A percentile compares a stretch with the other conserved stretches of the same genome.
These are phyloP conservation scores for Volutella citrinella DNA, from an alignment of 2,329 filamentous ascomycete genomes.

Conservation along the genomic window DNA sequence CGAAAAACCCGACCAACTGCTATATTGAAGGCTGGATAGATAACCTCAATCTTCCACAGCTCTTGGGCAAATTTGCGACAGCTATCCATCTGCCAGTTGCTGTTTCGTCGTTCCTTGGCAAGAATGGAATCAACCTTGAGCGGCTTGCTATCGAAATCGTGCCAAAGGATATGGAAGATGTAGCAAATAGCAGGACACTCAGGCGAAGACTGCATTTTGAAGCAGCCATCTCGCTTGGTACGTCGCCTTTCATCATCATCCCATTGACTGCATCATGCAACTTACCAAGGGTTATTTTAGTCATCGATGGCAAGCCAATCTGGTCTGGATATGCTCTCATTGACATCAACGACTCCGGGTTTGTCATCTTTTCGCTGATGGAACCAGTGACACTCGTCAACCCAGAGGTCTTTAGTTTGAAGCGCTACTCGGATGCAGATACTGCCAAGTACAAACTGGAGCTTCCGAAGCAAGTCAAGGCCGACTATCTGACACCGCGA, in stretches of 20 bases:
- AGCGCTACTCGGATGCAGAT: too few species aligned
- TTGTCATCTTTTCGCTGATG: slow-evolving; percentile 1
- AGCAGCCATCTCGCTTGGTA: neutral
- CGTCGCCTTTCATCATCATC: neutral
- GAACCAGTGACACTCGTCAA: too few species aligned
- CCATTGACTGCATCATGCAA: neutral
- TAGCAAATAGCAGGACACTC: neutral
- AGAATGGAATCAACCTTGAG: neutral
- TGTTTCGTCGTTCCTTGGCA: neutral
- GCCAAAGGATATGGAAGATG: neutral
- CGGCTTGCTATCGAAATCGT: neutral
- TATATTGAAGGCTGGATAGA: neutral
- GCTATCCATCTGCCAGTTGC: neutral
- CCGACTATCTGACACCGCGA: too few species aligned
- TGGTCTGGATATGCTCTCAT: slow-evolving; percentile 1
- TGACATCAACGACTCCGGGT: slow-evolving; percentile 1
- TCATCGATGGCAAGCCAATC: neutral
- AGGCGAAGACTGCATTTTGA: slow-evolving; percentile 1
- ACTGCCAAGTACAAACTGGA: too few species aligned
- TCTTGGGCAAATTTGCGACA: neutral
- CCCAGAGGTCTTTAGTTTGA: too few species aligned
- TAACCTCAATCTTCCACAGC: neutral
- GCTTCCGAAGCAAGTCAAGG: too few species aligned
- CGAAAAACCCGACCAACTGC: slow-evolving; percentile 1
- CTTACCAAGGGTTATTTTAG: neutral